Conservation (phyloP, 2,329 filamentous ascomycete species). For the Hawksworthiomyces lignivorus region DNA sequence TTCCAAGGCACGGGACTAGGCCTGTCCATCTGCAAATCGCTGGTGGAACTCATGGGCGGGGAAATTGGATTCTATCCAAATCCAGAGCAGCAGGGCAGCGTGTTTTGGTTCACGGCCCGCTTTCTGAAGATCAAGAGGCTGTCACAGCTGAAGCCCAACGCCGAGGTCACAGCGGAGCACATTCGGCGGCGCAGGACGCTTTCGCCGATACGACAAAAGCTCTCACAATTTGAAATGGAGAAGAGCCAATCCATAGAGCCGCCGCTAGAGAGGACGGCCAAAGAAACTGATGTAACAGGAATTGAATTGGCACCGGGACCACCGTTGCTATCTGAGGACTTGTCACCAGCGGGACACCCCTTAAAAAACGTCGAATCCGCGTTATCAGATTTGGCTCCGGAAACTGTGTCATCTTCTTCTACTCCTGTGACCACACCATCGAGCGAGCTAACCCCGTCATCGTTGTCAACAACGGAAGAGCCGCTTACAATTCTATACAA, state of each 20-base stretch:
- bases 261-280: conserved; percentile 2
- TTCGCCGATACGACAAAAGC: neutral
- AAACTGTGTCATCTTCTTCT: neutral
- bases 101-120: conserved; percentile 77
- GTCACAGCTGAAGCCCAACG: conserved; percentile 16
- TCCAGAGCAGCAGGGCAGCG: conserved; percentile 80
- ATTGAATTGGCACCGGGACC: conserved; percentile 9
- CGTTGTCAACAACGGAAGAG: no score
- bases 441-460: no score
- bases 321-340: no score
- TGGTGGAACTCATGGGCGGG: conserved; percentile 93
- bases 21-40: conserved; percentile 85
- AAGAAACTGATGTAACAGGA: conserved; percentile 2
- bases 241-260: neutral
- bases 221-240: conserved; percentile 5
- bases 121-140: conserved; percentile 29
- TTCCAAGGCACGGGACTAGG: conserved; percentile 93
- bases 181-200: neutral
- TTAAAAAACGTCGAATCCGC: no score
- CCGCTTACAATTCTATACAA: no score
- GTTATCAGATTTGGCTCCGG: no score
- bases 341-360: no score
- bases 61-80: conserved; percentile 87
- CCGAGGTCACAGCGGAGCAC: neutral
- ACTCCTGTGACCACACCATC: neutral